Evolutionary conservation across 1,139 yeast species (phyloP).

Genomic region (Yamadazyma conglobata): DNA sequence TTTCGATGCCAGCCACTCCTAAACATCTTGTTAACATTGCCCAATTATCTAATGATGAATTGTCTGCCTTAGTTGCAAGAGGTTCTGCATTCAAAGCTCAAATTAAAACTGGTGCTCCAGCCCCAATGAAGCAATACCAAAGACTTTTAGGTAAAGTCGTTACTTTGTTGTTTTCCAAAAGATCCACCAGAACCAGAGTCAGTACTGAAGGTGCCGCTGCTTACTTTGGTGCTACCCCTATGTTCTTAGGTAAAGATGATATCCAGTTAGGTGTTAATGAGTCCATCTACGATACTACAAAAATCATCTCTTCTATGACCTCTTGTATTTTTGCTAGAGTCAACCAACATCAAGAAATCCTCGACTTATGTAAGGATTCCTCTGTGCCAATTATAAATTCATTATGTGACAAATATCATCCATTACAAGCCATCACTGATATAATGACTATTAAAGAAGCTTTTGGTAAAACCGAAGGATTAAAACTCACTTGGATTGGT

Average conservation of each 20-base stretch:
- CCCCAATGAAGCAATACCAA: constrained; percentile 46
- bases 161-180: constrained; percentile 79
- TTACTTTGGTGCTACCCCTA: constrained; percentile 92
- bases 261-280: constrained; percentile 96
- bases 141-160: constrained; percentile 76
- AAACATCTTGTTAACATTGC: constrained; percentile 81
- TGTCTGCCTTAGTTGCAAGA: constrained; percentile 61
- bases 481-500: constrained; percentile 93
- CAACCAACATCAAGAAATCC: constrained; percentile 76
- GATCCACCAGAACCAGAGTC: constrained; percentile 93
- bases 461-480: constrained; percentile 55
- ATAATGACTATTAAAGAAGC: constrained; percentile 79
- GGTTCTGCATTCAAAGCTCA: constrained; percentile 60
- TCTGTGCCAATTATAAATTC: constrained; percentile 91
- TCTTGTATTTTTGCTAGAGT: constrained; percentile 96
- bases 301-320: constrained; percentile 91
- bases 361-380: constrained; percentile 69
- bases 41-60: constrained; percentile 69
- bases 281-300: constrained; percentile 80
- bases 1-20: constrained; percentile 13
- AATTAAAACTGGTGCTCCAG: constrained; percentile 49
- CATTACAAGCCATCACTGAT: constrained; percentile 93
- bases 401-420: constrained; percentile 88
- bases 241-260: constrained; percentile 95
- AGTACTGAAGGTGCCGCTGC: constrained; percentile 94